Conservation (phyloP, 139 green algal species). For the Micromonas commoda region DNA sequence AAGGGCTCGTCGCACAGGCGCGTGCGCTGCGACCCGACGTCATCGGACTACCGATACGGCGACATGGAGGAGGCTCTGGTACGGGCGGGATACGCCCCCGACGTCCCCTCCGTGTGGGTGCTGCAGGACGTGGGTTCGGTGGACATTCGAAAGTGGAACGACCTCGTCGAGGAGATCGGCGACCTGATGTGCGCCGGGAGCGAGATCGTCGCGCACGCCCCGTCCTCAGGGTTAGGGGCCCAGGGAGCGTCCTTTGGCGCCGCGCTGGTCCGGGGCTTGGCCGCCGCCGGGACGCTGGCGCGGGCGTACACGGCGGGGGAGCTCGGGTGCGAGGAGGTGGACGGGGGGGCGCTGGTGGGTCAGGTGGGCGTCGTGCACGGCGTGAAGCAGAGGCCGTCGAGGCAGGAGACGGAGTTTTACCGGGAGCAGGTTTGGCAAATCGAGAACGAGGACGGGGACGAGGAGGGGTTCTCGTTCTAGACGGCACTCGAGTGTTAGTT, state of each 20-base stretch:
- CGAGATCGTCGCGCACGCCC: background rate
- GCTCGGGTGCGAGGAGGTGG: background rate
- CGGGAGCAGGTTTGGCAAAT: background rate
- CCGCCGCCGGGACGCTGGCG: background rate
- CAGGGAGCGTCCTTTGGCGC: background rate
- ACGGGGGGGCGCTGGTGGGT: too few species aligned
- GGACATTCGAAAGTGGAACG: background rate
- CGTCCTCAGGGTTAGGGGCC: background rate
- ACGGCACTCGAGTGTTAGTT: background rate
- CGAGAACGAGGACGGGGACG: conserved; percentile 11
- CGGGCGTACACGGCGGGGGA: background rate
- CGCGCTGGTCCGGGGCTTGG: background rate
- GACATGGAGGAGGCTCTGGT: conserved; percentile 3
- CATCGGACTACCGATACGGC: background rate
- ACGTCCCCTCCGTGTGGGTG: conserved; percentile 15
- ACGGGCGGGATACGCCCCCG: background rate
- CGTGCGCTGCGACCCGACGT: background rate
- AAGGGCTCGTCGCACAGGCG: background rate
- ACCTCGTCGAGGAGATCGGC: background rate
- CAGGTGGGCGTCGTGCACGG: background rate
- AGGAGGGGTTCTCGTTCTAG: conserved; percentile 12
- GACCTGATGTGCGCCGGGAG: conserved; percentile 7
- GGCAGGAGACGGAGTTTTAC: conserved; percentile 8
- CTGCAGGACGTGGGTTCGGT: background rate
- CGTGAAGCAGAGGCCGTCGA: background rate